phyloP scores from a whole-genome alignment of 2,329 filamentous ascomycete species.

The Aspergillus oerlinghausenensis region DNA sequence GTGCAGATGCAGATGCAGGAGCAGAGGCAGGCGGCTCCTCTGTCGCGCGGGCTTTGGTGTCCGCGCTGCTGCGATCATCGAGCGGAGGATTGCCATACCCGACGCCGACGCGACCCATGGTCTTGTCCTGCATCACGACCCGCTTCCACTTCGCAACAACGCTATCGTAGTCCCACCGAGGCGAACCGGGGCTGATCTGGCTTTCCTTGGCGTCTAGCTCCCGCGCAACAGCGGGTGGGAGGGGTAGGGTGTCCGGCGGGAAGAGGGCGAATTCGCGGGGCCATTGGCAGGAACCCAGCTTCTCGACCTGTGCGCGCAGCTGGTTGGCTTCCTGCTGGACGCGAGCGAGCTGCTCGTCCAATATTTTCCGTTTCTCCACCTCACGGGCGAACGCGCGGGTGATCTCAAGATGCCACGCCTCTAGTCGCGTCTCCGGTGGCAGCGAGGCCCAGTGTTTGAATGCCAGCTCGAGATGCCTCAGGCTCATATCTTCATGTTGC shows the following conservation, averaged over 20 bases:
- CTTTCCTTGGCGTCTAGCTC: conserved; percentile 35
- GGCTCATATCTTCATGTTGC: conserved; percentile 63
- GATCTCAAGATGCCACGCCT: conserved; percentile 46
- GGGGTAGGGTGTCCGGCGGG: conserved; percentile 41
- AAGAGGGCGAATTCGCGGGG: conserved; percentile 46
- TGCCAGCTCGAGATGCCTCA: conserved; percentile 70
- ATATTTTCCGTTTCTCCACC: conserved; percentile 39
- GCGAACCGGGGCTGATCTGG: conserved; percentile 29
- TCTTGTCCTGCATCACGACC: conserved; percentile 43
- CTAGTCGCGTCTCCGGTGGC: conserved; percentile 48
- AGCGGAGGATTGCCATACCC: conserved; percentile 18
- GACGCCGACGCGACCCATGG: conserved; percentile 38
- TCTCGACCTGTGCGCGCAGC: conserved; percentile 45
- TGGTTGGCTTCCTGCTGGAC: conserved; percentile 47
- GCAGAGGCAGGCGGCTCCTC: conserved; percentile 6
- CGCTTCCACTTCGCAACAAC: conserved; percentile 47
- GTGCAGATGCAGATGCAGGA: background rate
- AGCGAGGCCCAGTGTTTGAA: conserved; percentile 72
- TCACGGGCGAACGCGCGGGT: conserved; percentile 45
- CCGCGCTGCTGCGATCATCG: conserved; percentile 13
- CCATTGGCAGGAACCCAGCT: conserved; percentile 45
- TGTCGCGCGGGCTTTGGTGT: conserved; percentile 5
- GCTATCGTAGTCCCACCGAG: conserved; percentile 46
- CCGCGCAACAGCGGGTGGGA: conserved; percentile 35
- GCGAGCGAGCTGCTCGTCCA: conserved; percentile 40